Evolutionary conservation across 2,329 filamentous ascomycete genomes (phyloP).

Genomic region (Fusarium caatingaense): DNA sequence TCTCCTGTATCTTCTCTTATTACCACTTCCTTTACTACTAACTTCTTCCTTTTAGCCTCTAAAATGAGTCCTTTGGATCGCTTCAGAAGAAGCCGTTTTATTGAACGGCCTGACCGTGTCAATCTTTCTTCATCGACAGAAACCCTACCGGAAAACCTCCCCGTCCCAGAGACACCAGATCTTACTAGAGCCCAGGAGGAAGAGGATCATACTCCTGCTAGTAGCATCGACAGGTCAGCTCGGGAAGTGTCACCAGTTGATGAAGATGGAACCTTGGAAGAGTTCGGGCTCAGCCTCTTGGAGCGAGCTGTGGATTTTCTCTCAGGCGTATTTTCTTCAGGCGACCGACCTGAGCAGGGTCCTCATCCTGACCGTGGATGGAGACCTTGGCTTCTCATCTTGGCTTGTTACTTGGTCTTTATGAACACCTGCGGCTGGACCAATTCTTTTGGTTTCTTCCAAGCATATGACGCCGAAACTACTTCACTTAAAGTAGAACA

Average conservation of each 20-base stretch:
- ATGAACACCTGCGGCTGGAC: conserved; percentile 67
- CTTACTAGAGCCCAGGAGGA: not conserved
- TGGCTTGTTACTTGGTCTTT: conserved; percentile 56
- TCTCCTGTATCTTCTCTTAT: not conserved
- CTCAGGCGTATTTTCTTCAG: not conserved
- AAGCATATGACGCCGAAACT: conserved; percentile 61
- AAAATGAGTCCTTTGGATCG: not conserved
- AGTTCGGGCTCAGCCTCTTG: conserved; percentile 28
- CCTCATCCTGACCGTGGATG: conserved; percentile 64
- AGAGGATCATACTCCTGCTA: not conserved
- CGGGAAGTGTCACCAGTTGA: not conserved
- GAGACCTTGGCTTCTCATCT: conserved; percentile 55
- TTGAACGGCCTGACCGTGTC: not conserved
- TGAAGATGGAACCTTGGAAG: not conserved
- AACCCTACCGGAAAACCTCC: not conserved
- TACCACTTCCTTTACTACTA: not conserved
- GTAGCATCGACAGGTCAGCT: not conserved
- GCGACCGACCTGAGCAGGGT: not conserved
- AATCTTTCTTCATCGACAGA: not conserved
- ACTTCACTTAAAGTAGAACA: conserved; percentile 57
- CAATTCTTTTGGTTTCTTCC: conserved; percentile 67
- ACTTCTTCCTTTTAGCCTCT: not conserved
- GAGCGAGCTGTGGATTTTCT: conserved; percentile 3
- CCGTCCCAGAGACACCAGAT: not conserved
- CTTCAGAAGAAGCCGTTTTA: not conserved